phyloP scores from a whole-genome alignment of 768 basidiomycete species.

The Galerina sulciceps region DNA sequence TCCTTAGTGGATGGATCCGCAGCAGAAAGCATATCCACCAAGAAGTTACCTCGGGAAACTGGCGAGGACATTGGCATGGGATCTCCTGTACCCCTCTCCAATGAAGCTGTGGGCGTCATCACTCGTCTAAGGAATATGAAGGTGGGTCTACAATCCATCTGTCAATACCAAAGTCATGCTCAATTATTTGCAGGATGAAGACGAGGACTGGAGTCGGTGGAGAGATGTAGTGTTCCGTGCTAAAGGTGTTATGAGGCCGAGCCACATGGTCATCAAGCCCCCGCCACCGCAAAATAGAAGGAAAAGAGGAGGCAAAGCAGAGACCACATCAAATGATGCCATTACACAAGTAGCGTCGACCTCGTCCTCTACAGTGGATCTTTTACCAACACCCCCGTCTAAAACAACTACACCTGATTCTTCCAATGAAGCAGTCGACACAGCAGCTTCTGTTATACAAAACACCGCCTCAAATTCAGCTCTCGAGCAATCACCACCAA shows the following conservation, averaged over 20 bases:
- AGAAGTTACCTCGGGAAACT: constrained; percentile 79
- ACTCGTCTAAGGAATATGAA: constrained; percentile 82
- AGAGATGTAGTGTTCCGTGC: constrained; percentile 83
- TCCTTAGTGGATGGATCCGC: constrained; percentile 28
- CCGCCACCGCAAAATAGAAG: constrained; percentile 66
- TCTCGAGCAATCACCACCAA: constrained; percentile 3
- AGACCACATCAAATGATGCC: constrained; percentile 29
- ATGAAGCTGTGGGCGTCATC: constrained; percentile 80
- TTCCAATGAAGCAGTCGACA: not conserved
- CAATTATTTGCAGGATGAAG: constrained; percentile 62
- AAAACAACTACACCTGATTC: not conserved
- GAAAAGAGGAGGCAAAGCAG: constrained; percentile 59
- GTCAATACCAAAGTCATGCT: not conserved
- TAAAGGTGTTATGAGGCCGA: constrained; percentile 61
- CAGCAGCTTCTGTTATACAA: not conserved
- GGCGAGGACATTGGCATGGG: constrained; percentile 89
- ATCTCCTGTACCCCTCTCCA: constrained; percentile 79
- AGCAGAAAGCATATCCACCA: constrained; percentile 24
- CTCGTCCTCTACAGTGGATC: not conserved
- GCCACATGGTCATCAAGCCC: constrained; percentile 47
- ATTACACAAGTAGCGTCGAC: not conserved
- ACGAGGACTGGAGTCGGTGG: constrained; percentile 90
- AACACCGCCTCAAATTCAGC: not conserved
- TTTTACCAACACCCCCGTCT: not conserved
- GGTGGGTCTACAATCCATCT: constrained; percentile 40